Evolutionary conservation across 495 filamentous ascomycete species (phyloP).

Genomic region (Neurospora pannonica): DNA sequence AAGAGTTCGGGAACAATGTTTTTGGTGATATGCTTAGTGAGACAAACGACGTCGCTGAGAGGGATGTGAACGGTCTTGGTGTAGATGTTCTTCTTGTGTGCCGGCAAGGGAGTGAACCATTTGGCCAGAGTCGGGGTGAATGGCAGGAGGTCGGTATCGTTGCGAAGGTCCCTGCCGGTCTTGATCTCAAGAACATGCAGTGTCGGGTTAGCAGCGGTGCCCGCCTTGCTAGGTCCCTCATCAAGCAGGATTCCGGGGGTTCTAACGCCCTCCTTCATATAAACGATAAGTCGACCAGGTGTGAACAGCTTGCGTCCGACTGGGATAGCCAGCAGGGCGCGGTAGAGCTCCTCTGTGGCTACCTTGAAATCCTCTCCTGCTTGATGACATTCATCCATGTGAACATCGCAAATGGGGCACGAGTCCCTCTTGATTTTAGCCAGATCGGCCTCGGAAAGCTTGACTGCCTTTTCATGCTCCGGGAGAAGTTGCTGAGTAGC

Average conservation of each 20-base stretch:
- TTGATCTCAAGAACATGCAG: slow-evolving; percentile 72
- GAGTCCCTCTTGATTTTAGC: slow-evolving; percentile 79
- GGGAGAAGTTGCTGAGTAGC: slow-evolving; percentile 93
- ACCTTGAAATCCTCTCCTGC: slow-evolving; percentile 68
- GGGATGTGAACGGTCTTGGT: slow-evolving; percentile 57
- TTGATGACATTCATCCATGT: slow-evolving; percentile 69
- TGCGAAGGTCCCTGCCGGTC: slow-evolving; percentile 48
- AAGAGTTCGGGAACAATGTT: slow-evolving; percentile 47
- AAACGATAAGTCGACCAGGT: slow-evolving; percentile 62
- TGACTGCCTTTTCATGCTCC: slow-evolving; percentile 88
- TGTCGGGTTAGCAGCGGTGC: slow-evolving; percentile 48
- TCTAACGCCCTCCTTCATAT: slow-evolving; percentile 60
- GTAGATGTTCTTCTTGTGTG: slow-evolving; percentile 46
- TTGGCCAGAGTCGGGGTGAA: slow-evolving; percentile 59
- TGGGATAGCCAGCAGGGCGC: slow-evolving; percentile 60
- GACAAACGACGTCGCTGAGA: slow-evolving; percentile 65
- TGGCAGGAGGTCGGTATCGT: slow-evolving; percentile 69
- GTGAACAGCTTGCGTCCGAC: slow-evolving; percentile 72
- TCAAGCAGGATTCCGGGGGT: slow-evolving; percentile 71
- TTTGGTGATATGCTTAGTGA: slow-evolving; percentile 66
- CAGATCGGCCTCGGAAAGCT: slow-evolving; percentile 84
- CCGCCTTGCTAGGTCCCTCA: slow-evolving; percentile 52
- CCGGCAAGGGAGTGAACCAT: slow-evolving; percentile 51
- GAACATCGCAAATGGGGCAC: slow-evolving; percentile 72
- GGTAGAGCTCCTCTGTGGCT: slow-evolving; percentile 64